Evolutionary conservation across 805 yeast species (phyloP).

Genomic region (Wickerhamiella brachini): DNA sequence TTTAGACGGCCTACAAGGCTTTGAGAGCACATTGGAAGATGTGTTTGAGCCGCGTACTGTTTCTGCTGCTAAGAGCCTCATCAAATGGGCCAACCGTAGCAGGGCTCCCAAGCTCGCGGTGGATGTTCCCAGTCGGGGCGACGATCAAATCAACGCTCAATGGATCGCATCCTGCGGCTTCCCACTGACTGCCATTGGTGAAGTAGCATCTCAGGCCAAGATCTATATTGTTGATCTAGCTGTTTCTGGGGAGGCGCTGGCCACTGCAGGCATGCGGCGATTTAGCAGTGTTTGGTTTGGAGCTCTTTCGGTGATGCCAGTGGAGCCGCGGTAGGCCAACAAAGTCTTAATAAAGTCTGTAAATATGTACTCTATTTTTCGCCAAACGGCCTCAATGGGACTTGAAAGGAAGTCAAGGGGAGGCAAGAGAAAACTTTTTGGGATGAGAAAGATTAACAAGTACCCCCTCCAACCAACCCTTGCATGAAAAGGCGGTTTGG

Average conservation of each 20-base stretch:
- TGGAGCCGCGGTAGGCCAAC: neutral
- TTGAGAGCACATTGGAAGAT: conserved; percentile 54
- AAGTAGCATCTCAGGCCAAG: neutral
- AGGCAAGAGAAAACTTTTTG: too few species aligned
- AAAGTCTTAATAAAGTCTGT: neutral
- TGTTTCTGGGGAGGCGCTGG: neutral
- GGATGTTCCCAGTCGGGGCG: conserved; percentile 62
- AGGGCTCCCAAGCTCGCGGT: conserved; percentile 43
- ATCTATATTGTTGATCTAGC: neutral
- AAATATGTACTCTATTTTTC: neutral
- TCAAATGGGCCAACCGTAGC: conserved; percentile 53
- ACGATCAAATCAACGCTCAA: conserved; percentile 29
- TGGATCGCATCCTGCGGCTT: conserved; percentile 60
- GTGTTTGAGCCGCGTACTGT: conserved; percentile 27
- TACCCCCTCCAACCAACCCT: too few species aligned
- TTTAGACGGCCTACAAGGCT: conserved; percentile 76
- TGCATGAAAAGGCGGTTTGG: neutral
- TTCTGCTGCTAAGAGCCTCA: conserved; percentile 27
- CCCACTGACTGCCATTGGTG: conserved; percentile 40
- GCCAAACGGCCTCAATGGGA: too few species aligned
- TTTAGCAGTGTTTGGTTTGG: conserved; percentile 35
- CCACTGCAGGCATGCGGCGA: conserved; percentile 23
- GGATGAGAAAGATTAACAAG: too few species aligned
- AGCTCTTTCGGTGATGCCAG: conserved; percentile 1
- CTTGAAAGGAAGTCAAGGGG: too few species aligned